Percentiles rank a stretch among this genome's conserved stretches.
Conservation (phyloP, 2,329 filamentous ascomycete species). For the Penicillium fuscoglaucum region DNA sequence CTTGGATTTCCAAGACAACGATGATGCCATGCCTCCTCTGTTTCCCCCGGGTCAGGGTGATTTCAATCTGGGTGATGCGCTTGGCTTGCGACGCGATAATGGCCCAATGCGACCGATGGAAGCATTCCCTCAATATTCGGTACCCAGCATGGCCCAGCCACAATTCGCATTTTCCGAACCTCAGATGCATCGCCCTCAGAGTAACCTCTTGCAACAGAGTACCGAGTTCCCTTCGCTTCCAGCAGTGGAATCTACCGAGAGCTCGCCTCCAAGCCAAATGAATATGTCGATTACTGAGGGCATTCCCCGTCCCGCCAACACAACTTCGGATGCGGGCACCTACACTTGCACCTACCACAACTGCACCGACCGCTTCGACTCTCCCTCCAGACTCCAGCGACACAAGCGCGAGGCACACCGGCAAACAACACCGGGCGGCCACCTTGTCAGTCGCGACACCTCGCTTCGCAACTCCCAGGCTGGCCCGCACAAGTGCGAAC, state of each 20-base stretch:
- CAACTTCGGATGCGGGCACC: constrained; percentile 75
- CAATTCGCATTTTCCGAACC: constrained; percentile 50
- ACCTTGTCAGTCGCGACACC: constrained; percentile 41
- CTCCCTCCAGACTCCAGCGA: constrained; percentile 81
- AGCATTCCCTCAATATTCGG: constrained; percentile 44
- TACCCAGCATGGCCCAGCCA: constrained; percentile 47
- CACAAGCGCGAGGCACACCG: constrained; percentile 94
- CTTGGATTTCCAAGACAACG: constrained; percentile 75
- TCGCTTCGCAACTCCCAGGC: constrained; percentile 78
- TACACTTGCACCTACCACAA: constrained; percentile 97
- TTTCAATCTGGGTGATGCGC: constrained; percentile 49
- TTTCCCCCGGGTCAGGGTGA: constrained; percentile 64
- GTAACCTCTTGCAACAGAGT: constrained; percentile 44
- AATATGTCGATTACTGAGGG: constrained; percentile 37
- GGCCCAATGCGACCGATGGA: constrained; percentile 45
- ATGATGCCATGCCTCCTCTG: constrained; percentile 67
- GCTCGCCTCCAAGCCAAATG: constrained; percentile 38
- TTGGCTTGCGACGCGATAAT: constrained; percentile 41
- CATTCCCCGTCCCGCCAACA: constrained; percentile 59
- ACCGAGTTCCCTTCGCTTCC: constrained; percentile 62
- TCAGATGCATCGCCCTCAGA: constrained; percentile 32
- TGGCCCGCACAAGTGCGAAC: constrained; percentile 88
- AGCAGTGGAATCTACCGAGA: constrained; percentile 60
- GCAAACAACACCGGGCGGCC: constrained; percentile 60
- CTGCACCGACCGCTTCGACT: constrained; percentile 84